Conservation (phyloP, 1,139 yeast genomes). For the Candida pseudoviswanathii region DNA sequence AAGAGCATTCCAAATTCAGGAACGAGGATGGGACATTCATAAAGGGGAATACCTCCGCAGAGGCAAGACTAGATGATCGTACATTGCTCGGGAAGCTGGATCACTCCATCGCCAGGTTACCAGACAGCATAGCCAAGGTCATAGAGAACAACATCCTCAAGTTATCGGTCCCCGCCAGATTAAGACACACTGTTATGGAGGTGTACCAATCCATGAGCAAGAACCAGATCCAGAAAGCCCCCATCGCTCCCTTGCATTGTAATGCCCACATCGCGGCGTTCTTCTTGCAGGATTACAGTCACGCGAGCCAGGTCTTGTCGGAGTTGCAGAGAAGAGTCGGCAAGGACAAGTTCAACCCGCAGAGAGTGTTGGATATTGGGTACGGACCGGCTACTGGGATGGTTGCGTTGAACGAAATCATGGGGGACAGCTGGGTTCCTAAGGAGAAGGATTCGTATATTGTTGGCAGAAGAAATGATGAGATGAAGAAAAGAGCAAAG, state of each 20-base stretch:
- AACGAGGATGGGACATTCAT: slow-evolving; percentile 41
- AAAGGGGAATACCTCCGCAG: slow-evolving; percentile 49
- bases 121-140: slow-evolving; percentile 52
- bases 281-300: slow-evolving; percentile 84
- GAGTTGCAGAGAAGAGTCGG: slow-evolving; percentile 65
- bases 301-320: slow-evolving; percentile 62
- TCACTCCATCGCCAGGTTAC: slow-evolving; percentile 48
- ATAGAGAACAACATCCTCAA: slow-evolving; percentile 63
- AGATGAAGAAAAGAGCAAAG: slow-evolving; percentile 82
- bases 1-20: slow-evolving; percentile 32
- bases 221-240: slow-evolving; percentile 55
- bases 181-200: slow-evolving; percentile 57
- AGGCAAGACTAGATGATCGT: slow-evolving; percentile 53
- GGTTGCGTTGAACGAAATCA: slow-evolving; percentile 80
- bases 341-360: slow-evolving; percentile 56
- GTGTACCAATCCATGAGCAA: slow-evolving; percentile 52
- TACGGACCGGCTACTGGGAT: slow-evolving; percentile 94
- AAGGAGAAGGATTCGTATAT: slow-evolving; percentile 70
- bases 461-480: slow-evolving; percentile 58
- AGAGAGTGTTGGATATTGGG: slow-evolving; percentile 74
- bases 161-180: slow-evolving; percentile 53
- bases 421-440: slow-evolving; percentile 67
- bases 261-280: slow-evolving; percentile 83
- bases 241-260: slow-evolving; percentile 59
- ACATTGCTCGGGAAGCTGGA: slow-evolving; percentile 53